Base-by-base conservation (phyloP, 768 basidiomycete species). In the Pulveroboletus sp. region DNA sequence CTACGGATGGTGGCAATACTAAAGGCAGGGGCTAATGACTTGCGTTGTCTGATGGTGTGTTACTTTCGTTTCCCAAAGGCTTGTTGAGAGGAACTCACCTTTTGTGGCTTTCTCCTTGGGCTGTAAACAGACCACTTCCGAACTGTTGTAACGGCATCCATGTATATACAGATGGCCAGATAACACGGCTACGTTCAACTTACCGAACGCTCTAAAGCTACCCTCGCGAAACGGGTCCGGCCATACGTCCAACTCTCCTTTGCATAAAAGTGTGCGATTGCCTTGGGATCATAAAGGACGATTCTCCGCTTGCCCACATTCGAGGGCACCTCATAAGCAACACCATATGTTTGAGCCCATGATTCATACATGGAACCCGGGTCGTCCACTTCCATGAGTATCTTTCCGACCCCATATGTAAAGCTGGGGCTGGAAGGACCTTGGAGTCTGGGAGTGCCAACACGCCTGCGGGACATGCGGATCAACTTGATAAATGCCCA, bases 61-160 rank as follows among this genome's bases (percentile, higher is more conserved):
- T 16, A 42, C 16, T 35, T 1, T 16, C 12, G 14, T 13, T 33
- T 13, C 7, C 4, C 10, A 13, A 33, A 5, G 6, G 12, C 10
- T 35, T 8, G 31, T 11, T n/a, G n/a, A 1, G 2, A 12, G 2
- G 4, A 1, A 17, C 5, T 3, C 16, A 51, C 76, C 76, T 66
- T 39, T 61, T 67, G 43, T 80, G 78, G 44, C 65, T 71, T 16
- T 78, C 77, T 16, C 73, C 71, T 27, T 73, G 64, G 3, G 61
- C 52, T 50, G 42, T 55, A 5, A 60, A 35, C 2, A 74, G 37
- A 2, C 72, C 70, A 13, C 56, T 57, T 6, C 72, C 72, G 29
- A 57, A 45, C 48, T 58, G 32, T 5, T 5, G 35, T 10, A 2
- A 19, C 10, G 17, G 4, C 16, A 11, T 45, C 12, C 37, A 32